Evolutionary conservation across 1,284 basidiomycete species (phyloP).

Genomic region (Abortiporus biennis): DNA sequence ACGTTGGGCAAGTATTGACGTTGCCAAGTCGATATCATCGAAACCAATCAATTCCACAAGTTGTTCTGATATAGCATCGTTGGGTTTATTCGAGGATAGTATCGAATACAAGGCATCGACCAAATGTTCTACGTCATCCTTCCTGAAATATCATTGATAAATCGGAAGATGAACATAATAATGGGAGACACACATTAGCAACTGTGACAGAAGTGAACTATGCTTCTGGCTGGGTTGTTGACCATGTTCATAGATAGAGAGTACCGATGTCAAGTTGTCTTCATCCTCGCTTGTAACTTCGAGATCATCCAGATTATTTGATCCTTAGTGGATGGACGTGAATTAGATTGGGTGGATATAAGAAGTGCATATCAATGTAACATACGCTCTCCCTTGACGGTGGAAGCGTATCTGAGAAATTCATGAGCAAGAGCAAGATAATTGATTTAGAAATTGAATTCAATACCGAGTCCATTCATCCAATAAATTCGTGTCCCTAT

Average conservation of each 20-base stretch:
- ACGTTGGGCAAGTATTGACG: constrained; percentile 50
- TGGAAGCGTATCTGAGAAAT: neutral
- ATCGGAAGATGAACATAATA: constrained; percentile 10
- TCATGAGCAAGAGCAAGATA: no score
- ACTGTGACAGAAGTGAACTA: constrained; percentile 17
- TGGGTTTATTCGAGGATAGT: constrained; percentile 28
- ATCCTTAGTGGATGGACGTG: no score
- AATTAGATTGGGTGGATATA: no score
- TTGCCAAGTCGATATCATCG: constrained; percentile 72
- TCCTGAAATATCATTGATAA: constrained; percentile 3
- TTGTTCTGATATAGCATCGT: constrained; percentile 76
- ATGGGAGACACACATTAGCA: constrained; percentile 28
- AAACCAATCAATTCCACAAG: constrained; percentile 84
- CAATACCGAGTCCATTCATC: no score
- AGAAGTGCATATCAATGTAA: constrained; percentile 1
- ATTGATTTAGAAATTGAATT: no score
- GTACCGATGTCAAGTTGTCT: constrained; percentile 18
- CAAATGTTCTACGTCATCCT: constrained; percentile 28
- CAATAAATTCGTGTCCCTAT: constrained; percentile 24
- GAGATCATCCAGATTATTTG: constrained; percentile 8
- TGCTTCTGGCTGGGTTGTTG: constrained; percentile 1
- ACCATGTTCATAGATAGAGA: constrained; percentile 14
- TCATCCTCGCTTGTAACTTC: constrained; percentile 12
- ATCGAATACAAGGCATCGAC: constrained; percentile 24
- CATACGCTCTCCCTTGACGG: neutral